Percentiles rank a stretch among this genome's conserved stretches.
Conservation (phyloP, 73 alveolate species). For the Tetrahymena borealis region DNA sequence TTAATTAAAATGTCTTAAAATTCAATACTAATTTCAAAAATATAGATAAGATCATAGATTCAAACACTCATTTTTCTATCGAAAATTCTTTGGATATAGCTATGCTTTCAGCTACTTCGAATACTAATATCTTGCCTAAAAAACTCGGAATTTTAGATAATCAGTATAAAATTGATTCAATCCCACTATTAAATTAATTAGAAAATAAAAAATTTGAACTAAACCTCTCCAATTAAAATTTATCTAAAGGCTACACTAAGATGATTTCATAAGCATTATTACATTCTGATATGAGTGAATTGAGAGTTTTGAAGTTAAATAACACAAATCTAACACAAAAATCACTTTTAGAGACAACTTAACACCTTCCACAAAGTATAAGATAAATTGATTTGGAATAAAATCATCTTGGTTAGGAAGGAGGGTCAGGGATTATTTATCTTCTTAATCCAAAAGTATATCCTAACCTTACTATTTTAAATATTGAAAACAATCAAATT, state of each 20-base stretch:
- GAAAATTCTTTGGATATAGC: background rate
- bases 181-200: too few species aligned
- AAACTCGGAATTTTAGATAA: background rate
- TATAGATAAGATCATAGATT: background rate
- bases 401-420: background rate
- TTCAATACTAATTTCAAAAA: background rate
- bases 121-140: background rate
- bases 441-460: background rate
- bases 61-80: background rate
- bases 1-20: background rate
- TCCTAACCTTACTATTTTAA: background rate
- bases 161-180: too few species aligned
- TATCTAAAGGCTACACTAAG: background rate
- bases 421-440: background rate
- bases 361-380: background rate
- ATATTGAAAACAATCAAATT: constrained; percentile 16
- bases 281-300: background rate
- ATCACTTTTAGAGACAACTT: background rate
- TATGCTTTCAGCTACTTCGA: background rate
- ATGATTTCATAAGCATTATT: background rate
- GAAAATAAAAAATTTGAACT: too few species aligned
- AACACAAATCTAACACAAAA: background rate
- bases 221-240: background rate
- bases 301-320: background rate
- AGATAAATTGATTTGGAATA: background rate